Conservation (phyloP, 257 asterid genomes). For the Solanum pennellii region DNA sequence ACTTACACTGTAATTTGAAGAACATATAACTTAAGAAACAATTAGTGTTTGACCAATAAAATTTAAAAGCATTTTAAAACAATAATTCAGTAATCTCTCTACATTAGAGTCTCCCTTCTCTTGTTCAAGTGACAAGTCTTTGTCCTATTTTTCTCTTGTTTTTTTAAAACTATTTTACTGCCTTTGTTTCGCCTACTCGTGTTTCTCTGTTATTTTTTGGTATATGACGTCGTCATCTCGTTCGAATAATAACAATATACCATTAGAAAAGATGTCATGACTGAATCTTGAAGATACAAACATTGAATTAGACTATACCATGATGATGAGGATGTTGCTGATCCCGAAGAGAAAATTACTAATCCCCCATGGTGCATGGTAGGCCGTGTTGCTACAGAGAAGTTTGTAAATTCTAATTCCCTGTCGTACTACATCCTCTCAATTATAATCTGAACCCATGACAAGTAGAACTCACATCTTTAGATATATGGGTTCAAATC, state of each 20-base stretch:
- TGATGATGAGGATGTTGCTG: neutral
- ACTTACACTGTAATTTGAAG: neutral
- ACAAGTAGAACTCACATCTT: too few species aligned
- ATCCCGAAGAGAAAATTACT: neutral
- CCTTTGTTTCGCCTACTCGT: too few species aligned
- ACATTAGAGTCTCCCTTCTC: too few species aligned
- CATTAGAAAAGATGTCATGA: neutral
- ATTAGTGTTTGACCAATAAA: too few species aligned
- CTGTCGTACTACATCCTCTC: neutral
- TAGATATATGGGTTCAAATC: neutral
- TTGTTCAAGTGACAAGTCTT: too few species aligned
- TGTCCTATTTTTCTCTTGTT: too few species aligned
- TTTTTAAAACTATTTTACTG: too few species aligned
- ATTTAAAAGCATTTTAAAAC: too few species aligned
- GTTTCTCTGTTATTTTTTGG: too few species aligned
- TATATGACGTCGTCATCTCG: neutral
- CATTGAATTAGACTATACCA: neutral
- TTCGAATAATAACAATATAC: too few species aligned
- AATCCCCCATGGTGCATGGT: neutral
- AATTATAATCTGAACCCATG: neutral
- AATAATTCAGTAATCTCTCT: too few species aligned
- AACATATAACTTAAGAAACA: too few species aligned
- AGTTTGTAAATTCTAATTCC: neutral
- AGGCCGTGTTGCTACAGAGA: neutral
- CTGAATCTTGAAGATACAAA: neutral